phyloP scores from a whole-genome alignment of 2,329 filamentous ascomycete species.

The Neurospora crassa region DNA sequence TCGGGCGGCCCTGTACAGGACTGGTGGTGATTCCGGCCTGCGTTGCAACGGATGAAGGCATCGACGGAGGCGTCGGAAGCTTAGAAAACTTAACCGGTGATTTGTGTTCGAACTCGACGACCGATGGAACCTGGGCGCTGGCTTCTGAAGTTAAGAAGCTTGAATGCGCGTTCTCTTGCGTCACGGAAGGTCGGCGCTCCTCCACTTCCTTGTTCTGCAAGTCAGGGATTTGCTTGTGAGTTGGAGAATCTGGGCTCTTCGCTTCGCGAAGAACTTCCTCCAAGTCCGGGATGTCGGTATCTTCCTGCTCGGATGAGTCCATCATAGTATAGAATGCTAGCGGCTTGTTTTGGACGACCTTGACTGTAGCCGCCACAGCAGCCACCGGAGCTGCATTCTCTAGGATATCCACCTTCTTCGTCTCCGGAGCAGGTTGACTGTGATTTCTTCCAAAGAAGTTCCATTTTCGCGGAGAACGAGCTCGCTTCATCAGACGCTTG shows the following conservation, averaged over 20 bases:
- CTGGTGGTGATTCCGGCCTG: slow-evolving; percentile 1
- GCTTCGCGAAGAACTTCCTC: slow-evolving; percentile 42
- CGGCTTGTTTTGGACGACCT: slow-evolving; percentile 39
- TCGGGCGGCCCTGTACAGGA: slow-evolving; percentile 32
- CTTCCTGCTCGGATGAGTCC: slow-evolving; percentile 46
- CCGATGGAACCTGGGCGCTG: not conserved
- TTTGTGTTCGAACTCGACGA: not conserved
- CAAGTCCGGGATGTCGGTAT: slow-evolving; percentile 29
- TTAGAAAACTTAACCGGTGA: slow-evolving; percentile 2
- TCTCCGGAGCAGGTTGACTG: slow-evolving; percentile 25
- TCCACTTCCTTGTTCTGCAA: not conserved
- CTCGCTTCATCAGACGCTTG: slow-evolving; percentile 47
- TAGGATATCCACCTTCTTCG: slow-evolving; percentile 29
- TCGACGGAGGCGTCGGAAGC: not conserved
- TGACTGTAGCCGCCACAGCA: slow-evolving; percentile 32
- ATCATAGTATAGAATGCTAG: slow-evolving; percentile 54
- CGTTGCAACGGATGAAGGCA: not conserved
- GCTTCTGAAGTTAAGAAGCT: not conserved
- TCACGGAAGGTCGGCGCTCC: slow-evolving; percentile 9
- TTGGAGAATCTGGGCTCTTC: slow-evolving; percentile 25
- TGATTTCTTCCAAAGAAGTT: slow-evolving; percentile 52
- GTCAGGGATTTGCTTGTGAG: slow-evolving; percentile 6
- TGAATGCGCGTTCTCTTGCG: not conserved
- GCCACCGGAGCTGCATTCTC: slow-evolving; percentile 22
- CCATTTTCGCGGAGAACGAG: slow-evolving; percentile 51